Conservation (phyloP, 495 filamentous ascomycete species). For the Penicillium malachiteum region DNA sequence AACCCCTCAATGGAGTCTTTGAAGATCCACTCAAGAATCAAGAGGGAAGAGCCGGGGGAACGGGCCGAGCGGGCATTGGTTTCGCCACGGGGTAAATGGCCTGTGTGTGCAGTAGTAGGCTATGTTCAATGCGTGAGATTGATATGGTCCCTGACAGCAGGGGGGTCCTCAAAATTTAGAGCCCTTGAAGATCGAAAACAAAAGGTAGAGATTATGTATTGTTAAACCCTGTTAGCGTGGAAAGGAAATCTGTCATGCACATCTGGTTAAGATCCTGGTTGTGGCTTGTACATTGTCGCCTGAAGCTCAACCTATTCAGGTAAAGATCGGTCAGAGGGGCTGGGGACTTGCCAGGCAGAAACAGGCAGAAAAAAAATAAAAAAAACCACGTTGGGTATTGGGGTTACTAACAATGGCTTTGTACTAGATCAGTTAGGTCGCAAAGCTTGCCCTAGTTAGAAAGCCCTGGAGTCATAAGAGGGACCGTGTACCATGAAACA, state of each 20-base stretch:
- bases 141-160: constrained; percentile 13
- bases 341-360: not conserved
- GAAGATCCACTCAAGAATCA: constrained; percentile 13
- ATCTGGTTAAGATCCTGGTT: constrained; percentile 12
- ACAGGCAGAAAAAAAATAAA: not conserved
- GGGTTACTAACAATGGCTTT: too few species aligned
- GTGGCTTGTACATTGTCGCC: constrained; percentile 7
- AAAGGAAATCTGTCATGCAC: constrained; percentile 1
- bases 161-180: not conserved
- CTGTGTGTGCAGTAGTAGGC: constrained; percentile 2
- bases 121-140: not conserved
- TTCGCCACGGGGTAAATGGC: constrained; percentile 15
- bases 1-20: constrained; percentile 9
- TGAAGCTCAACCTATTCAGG: not conserved
- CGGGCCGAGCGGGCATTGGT: constrained; percentile 25
- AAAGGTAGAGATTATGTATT: not conserved
- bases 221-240: constrained; percentile 1
- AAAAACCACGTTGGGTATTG: not conserved
- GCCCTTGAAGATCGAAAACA: constrained; percentile 9
- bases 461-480: too few species aligned
- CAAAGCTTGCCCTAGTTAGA: too few species aligned
- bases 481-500: too few species aligned
- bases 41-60: constrained; percentile 25
- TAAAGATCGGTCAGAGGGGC: not conserved
- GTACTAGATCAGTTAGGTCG: too few species aligned